These are phyloP conservation scores for Exophiala alcalophila DNA, from an alignment of 2,329 filamentous ascomycete species.

Conservation along the genomic window DNA sequence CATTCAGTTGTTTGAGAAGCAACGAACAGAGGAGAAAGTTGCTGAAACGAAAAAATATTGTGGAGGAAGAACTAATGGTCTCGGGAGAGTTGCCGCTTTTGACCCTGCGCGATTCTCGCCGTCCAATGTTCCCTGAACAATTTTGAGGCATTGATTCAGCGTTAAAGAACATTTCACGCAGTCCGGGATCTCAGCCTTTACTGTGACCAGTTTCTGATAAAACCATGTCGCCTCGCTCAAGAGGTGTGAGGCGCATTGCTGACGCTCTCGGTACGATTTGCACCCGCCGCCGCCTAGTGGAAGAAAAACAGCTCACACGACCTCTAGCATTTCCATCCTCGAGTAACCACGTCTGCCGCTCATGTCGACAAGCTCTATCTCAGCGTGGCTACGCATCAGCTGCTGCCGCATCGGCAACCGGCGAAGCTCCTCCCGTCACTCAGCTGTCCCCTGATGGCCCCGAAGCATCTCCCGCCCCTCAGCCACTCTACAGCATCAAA, in stretches of 20 bases:
- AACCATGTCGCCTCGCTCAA: slow-evolving; percentile 29
- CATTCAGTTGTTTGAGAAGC: too few species aligned
- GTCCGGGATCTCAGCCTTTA: too few species aligned
- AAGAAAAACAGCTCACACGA: slow-evolving; percentile 16
- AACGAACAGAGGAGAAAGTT: too few species aligned
- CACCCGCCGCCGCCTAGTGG: background rate
- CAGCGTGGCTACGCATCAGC: slow-evolving; percentile 25
- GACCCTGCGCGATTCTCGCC: background rate
- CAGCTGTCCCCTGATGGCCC: slow-evolving; percentile 37
- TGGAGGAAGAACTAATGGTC: background rate
- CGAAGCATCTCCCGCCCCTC: slow-evolving; percentile 38
- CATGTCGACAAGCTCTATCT: slow-evolving; percentile 26
- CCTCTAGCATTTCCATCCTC: slow-evolving; percentile 15
- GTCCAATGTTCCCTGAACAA: slow-evolving; percentile 7
- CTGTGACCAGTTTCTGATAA: background rate
- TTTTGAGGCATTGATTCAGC: slow-evolving; percentile 4
- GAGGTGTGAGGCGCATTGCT: slow-evolving; percentile 24
- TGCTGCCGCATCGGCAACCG: slow-evolving; percentile 18
- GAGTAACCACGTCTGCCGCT: slow-evolving; percentile 27
- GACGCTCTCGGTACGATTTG: slow-evolving; percentile 20
- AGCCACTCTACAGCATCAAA: slow-evolving; percentile 48
- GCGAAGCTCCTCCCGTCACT: slow-evolving; percentile 17
- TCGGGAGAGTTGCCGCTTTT: slow-evolving; percentile 3
- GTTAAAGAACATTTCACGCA: background rate
- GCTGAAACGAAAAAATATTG: slow-evolving; percentile 4